These are phyloP conservation scores for Spirogloea muscicola DNA, from an alignment of 139 green algal genomes.

Conservation along the genomic window DNA sequence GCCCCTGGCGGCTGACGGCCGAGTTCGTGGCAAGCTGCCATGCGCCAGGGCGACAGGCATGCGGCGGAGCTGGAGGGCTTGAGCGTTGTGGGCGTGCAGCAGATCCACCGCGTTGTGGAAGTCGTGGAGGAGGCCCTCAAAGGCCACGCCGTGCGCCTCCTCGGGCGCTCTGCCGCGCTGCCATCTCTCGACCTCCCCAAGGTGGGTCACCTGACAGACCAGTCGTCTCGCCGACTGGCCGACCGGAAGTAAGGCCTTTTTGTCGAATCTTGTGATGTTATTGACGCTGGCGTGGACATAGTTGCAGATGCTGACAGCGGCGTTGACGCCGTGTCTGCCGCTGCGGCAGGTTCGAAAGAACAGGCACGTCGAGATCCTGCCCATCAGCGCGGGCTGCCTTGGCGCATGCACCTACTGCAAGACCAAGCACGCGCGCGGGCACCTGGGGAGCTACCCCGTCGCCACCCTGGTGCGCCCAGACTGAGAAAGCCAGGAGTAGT, in stretches of 20 bases:
- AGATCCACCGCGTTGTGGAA: conserved; percentile 89
- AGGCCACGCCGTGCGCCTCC: conserved; percentile 74
- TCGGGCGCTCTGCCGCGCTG: conserved; percentile 70
- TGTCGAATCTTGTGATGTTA: not conserved
- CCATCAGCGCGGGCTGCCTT: conserved; percentile 82
- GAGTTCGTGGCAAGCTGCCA: conserved; percentile 83
- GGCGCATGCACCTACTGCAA: conserved; percentile 96
- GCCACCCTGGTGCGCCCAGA: conserved; percentile 29
- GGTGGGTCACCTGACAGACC: conserved; percentile 36
- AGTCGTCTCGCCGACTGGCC: not conserved
- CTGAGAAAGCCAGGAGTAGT: too few relatives aligned
- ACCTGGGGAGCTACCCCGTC: conserved; percentile 54
- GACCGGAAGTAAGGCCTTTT: not conserved
- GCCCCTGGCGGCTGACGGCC: too few relatives aligned
- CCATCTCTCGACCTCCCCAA: conserved; percentile 88
- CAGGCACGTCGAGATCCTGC: conserved; percentile 83
- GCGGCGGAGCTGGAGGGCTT: conserved; percentile 71
- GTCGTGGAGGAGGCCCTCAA: conserved; percentile 83
- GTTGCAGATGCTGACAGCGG: not conserved
- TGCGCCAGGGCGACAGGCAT: conserved; percentile 71
- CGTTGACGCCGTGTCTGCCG: not conserved
- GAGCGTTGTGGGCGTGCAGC: conserved; percentile 69
- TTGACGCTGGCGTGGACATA: not conserved
- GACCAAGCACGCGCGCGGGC: conserved; percentile 86
- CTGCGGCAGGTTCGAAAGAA: conserved; percentile 71